Evolutionary conservation across 2,329 filamentous ascomycete genomes (phyloP).

Genomic region (Fusarium sp.): DNA sequence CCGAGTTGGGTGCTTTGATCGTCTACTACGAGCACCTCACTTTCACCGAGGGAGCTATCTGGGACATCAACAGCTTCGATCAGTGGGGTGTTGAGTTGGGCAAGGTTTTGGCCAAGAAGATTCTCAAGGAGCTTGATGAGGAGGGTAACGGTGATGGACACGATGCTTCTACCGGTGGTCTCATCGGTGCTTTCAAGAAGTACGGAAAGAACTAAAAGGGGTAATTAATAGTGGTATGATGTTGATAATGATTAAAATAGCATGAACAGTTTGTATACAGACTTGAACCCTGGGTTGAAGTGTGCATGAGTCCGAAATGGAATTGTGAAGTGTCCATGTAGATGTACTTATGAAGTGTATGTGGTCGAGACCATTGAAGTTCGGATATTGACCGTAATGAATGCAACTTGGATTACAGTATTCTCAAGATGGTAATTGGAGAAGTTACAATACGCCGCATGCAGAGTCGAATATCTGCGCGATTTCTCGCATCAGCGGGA

Average conservation of each 20-base stretch:
- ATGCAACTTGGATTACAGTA: not conserved
- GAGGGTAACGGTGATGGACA: slow-evolving; percentile 78
- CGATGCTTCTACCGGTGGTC: slow-evolving; percentile 86
- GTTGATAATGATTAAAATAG: slow-evolving; percentile 39
- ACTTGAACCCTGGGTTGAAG: no score
- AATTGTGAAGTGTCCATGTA: not conserved
- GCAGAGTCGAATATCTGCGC: slow-evolving; percentile 8
- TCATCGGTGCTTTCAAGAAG: slow-evolving; percentile 94
- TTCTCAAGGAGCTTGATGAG: slow-evolving; percentile 85
- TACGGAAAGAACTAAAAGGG: slow-evolving; percentile 60
- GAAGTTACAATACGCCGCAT: not conserved
- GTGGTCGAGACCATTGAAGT: not conserved
- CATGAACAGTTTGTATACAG: slow-evolving; percentile 31
- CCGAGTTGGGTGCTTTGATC: slow-evolving; percentile 92
- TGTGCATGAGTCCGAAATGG: not conserved
- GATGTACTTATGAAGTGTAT: not conserved
- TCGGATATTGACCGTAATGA: not conserved
- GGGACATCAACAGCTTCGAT: slow-evolving; percentile 99
- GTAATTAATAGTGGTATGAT: slow-evolving; percentile 23
- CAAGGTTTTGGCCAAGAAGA: slow-evolving; percentile 95
- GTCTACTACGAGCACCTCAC: slow-evolving; percentile 99
- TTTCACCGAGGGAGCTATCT: slow-evolving; percentile 96
- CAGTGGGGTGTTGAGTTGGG: slow-evolving; percentile 99
- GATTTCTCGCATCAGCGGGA: slow-evolving; percentile 17
- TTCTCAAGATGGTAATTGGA: not conserved